Percentiles rank a stretch among this genome's conserved stretches.
phyloP scores from a whole-genome alignment of 2,329 filamentous ascomycete species.

The Alternaria metachromatica region DNA sequence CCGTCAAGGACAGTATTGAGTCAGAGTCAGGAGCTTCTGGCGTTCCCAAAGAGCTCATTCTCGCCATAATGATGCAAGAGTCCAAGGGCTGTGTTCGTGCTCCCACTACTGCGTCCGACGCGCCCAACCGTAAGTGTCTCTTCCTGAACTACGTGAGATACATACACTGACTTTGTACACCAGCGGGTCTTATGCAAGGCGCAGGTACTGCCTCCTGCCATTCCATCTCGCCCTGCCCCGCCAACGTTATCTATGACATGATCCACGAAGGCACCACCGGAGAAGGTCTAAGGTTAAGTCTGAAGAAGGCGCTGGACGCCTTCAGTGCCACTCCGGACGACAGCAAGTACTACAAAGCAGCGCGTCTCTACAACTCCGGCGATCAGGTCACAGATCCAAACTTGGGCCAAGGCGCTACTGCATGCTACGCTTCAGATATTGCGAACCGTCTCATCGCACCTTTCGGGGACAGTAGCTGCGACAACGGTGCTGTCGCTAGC shows the following conservation, averaged over 20 bases:
- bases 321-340: conserved; percentile 37
- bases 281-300: conserved; percentile 52
- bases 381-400: conserved; percentile 45
- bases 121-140: conserved; percentile 44
- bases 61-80: conserved; percentile 56
- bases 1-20: conserved; percentile 49
- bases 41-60: conserved; percentile 52
- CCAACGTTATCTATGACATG: conserved; percentile 48
- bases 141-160: neutral
- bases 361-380: conserved; percentile 61
- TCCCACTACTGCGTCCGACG: conserved; percentile 51
- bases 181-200: conserved; percentile 55
- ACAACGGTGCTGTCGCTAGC: neutral
- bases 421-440: conserved; percentile 60
- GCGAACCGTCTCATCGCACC: conserved; percentile 53
- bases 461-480: neutral
- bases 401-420: conserved; percentile 52
- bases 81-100: conserved; percentile 56
- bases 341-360: conserved; percentile 55
- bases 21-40: conserved; percentile 35
- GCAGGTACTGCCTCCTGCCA: conserved; percentile 45
- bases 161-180: neutral
- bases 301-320: conserved; percentile 47
- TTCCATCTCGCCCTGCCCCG: conserved; percentile 46
- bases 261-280: conserved; percentile 54